Base-by-base conservation (phyloP, 2,329 filamentous ascomycete genomes). In the Neofusicoccum sp. region DNA sequence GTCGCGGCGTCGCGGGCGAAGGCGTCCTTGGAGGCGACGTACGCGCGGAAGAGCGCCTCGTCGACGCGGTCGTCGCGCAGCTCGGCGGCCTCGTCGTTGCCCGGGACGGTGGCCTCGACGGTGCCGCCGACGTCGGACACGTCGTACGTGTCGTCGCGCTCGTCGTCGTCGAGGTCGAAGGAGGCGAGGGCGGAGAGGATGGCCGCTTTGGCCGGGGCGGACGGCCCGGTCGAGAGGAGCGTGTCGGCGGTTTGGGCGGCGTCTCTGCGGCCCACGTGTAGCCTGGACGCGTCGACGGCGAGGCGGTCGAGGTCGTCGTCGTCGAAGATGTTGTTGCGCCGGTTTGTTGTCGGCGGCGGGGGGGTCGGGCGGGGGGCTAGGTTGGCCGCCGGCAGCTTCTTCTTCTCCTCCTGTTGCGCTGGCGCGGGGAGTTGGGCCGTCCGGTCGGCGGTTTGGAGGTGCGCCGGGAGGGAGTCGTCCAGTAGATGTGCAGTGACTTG, bases 141-240 rank as follows among this genome's bases (percentile, higher is more conserved):
- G 68, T 99, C 95, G 71, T 99, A 99, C 0, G 93, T 98, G 73
- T 99, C 95, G 73, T 99, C 95, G 36, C 92, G 86, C 77, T 99
- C 95, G 72, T 99, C 95, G 66, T 98, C 95, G 68, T 98, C 93
- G 0, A 88, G 89, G 76, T 98, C 93, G 66, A 98, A 97, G 0
- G 89, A 84, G 14, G 91, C 91, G 2, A 98, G 84, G 0, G 93
- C 93, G 3, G 93, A 90, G 26, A 96, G 78, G 67, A 97, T 96
- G 9, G 91, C 89, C 0, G 91, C 90, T 76, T 96, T 96, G 68
- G 87, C 87, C 1, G 88, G 85, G 3, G 87, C 86, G 1, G 78
- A 78, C 65, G 84, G 82, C 54, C 84, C 84, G 69, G 91, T 87
- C 49, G 83, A 78, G 6, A 93, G 82, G 14, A 93, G 76, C 51